Percentiles rank a stretch among this genome's conserved stretches.
These are phyloP conservation scores for Baudoinia panamericana DNA, from an alignment of 495 filamentous ascomycete genomes.

Conservation along the genomic window DNA sequence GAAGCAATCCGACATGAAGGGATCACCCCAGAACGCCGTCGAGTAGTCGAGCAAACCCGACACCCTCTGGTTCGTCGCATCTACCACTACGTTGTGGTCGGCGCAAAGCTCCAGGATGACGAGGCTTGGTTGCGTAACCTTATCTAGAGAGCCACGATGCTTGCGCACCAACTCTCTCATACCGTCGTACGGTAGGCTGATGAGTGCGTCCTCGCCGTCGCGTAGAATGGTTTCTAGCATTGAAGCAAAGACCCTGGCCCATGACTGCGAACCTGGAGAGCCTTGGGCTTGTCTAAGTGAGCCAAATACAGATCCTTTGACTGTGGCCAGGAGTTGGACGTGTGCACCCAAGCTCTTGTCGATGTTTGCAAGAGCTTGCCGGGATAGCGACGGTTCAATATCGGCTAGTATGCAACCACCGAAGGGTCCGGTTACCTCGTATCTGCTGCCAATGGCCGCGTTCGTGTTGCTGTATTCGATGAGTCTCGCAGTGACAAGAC, in stretches of 20 bases:
- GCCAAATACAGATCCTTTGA: conserved; percentile 34
- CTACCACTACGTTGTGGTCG: conserved; percentile 44
- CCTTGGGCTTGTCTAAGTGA: conserved; percentile 36
- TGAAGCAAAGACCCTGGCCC: conserved; percentile 46
- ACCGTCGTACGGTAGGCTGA: conserved; percentile 51
- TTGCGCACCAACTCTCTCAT: conserved; percentile 41
- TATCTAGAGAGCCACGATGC: conserved; percentile 40
- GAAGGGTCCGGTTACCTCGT: conserved; percentile 39
- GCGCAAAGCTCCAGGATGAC: conserved; percentile 45
- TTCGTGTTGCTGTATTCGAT: conserved; percentile 39
- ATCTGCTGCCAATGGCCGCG: conserved; percentile 32
- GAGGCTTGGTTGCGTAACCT: conserved; percentile 43
- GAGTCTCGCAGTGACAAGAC: conserved; percentile 38
- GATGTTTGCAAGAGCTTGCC: conserved; percentile 23
- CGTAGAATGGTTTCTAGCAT: conserved; percentile 51
- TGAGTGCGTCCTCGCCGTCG: conserved; percentile 57
- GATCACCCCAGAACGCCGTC: conserved; percentile 47
- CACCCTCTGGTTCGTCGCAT: conserved; percentile 34
- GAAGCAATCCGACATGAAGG: conserved; percentile 40
- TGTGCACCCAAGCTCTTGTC: conserved; percentile 34
- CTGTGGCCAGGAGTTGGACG: conserved; percentile 21
- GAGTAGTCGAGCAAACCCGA: conserved; percentile 35
- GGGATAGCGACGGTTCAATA: conserved; percentile 22
- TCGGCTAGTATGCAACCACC: conserved; percentile 35
- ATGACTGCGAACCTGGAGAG: conserved; percentile 39